Percentiles rank a stretch among this genome's conserved stretches.
Evolutionary conservation across 2,329 filamentous ascomycete species (phyloP).

Genomic region (Colletotrichum simmondsii): DNA sequence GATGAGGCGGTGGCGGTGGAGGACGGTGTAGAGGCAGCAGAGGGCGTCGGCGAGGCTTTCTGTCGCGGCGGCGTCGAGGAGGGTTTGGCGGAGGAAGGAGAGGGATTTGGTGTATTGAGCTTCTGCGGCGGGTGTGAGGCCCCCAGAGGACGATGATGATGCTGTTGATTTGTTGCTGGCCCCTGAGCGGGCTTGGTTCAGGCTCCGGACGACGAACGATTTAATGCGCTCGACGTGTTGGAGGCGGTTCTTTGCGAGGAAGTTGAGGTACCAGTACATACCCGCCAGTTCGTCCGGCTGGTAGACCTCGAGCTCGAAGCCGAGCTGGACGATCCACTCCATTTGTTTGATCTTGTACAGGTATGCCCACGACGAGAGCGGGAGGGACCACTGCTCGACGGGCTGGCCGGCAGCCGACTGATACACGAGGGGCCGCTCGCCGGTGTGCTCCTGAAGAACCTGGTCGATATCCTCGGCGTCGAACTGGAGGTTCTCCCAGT

Average conservation of each 20-base stretch:
- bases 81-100: conserved; percentile 67
- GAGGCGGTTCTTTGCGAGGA: conserved; percentile 75
- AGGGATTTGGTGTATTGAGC: conserved; percentile 60
- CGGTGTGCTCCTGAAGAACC: conserved; percentile 69
- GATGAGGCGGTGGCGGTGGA: conserved; percentile 69
- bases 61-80: conserved; percentile 73
- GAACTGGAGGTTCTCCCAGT: conserved; percentile 86
- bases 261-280: conserved; percentile 92
- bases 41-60: conserved; percentile 66
- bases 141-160: not conserved
- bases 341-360: conserved; percentile 91
- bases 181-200: conserved; percentile 41
- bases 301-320: conserved; percentile 94
- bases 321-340: conserved; percentile 88
- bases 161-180: no score
- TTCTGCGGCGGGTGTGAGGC: conserved; percentile 46
- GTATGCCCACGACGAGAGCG: conserved; percentile 89
- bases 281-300: conserved; percentile 83
- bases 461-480: conserved; percentile 84
- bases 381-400: conserved; percentile 71
- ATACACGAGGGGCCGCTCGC: conserved; percentile 69
- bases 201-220: conserved; percentile 64
- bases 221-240: conserved; percentile 80
- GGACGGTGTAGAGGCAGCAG: conserved; percentile 72
- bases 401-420: conserved; percentile 49